Evolutionary conservation across 306 rosid species (phyloP), one percentile per base, ranked within the genome.

Genomic region (Pyrus communis): DNA sequence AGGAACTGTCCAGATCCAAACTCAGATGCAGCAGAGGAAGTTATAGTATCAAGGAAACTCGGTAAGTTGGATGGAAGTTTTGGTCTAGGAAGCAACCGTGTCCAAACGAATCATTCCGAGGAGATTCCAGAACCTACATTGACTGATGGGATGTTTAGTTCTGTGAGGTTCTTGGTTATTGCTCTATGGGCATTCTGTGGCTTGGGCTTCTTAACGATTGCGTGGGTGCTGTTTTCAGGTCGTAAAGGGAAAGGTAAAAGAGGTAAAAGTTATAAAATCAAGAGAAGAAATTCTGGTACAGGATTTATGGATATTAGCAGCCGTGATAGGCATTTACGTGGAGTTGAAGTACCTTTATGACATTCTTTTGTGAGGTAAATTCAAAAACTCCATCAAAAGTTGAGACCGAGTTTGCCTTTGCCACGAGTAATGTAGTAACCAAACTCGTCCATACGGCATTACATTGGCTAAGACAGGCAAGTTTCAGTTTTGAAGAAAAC

Each of bases 141-240:
- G 74, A 86, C 69, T 75, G 97, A 89, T 6, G 90, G 87, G 84
- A 68, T 79, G 81, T 86, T 94, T 28, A 80, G 85, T 78, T 87
- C 97, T 62, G 83, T 92, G 77, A 83, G 90, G 78, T 89, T 90
- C 75, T 95, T 97, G 97, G 82, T 92, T 67, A 74, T 95, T 62
- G 75, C 85, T 80, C 63, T 95, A 28, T 95, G 99, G 97, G 92
- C 76, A n/a, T 61, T 88, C 75, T 93, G 93, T 14, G 99, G 96
- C 67, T 49, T 91, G 55, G 91, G 93, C 76, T 95, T 95, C 85
- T 74, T 89, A 80, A 83, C 83, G 21, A 86, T 86, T 3, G 64
- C 86, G 28, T 75, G 81, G 23, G 7, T 88, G 38, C 78, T 83
- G 82, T 91, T 80, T 66, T 85, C 93, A 5, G 90, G 90, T 73